Evolutionary conservation across 768 basidiomycete species (phyloP).

Genomic region (Suillus luteus): DNA sequence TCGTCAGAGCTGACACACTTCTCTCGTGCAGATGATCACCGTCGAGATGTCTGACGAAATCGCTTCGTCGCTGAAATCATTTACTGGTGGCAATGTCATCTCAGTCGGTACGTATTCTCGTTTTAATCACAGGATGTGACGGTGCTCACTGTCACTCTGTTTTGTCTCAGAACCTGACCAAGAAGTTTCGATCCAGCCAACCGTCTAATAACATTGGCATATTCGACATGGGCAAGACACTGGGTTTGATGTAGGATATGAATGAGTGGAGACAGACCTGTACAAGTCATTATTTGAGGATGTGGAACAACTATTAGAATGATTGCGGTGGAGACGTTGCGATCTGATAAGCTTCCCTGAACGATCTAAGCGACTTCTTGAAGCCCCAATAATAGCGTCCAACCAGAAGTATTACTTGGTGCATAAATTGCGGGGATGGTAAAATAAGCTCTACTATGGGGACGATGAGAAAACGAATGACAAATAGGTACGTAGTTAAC

Average conservation of each 20-base stretch:
- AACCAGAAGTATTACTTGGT: not conserved
- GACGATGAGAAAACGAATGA: conserved; percentile 2
- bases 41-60: not conserved
- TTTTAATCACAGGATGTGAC: not conserved
- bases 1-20: not conserved
- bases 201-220: not conserved
- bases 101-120: not conserved
- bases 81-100: not conserved
- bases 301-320: not conserved
- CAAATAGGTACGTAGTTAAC: not conserved
- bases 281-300: not conserved
- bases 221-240: not conserved
- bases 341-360: conserved; percentile 3
- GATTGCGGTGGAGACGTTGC: not conserved
- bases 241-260: not conserved
- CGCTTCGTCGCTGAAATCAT: not conserved
- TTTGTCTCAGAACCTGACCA: conserved; percentile 2
- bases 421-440: conserved; percentile 5
- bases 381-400: not conserved
- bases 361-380: not conserved
- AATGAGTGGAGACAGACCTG: not conserved
- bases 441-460: not conserved
- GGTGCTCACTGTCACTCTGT: not conserved
- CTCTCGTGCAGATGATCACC: conserved; percentile 1
- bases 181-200: not conserved